Evolutionary conservation across 495 filamentous ascomycete species (phyloP).

Genomic region (Penicillium atrosanguineum): DNA sequence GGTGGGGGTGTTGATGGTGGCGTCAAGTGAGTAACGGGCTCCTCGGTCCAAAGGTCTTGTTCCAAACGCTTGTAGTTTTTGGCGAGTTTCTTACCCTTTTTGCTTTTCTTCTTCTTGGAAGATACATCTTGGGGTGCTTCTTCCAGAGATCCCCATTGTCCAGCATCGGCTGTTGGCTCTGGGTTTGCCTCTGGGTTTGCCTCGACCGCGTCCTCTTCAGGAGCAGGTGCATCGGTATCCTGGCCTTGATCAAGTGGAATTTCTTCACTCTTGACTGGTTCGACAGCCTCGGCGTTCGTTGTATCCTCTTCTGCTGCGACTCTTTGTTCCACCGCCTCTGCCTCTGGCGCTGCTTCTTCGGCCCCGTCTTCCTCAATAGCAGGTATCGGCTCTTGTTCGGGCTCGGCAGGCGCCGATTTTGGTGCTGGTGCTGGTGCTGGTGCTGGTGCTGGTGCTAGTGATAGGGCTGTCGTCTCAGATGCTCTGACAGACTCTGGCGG

Average conservation of each 20-base stretch:
- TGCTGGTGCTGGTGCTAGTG: not conserved
- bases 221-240: not conserved
- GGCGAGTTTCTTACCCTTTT: slow-evolving; percentile 29
- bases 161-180: slow-evolving; percentile 3
- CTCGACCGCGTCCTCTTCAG: slow-evolving; percentile 5
- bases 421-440: not conserved
- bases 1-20: slow-evolving; percentile 42
- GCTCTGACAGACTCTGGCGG: slow-evolving; percentile 23
- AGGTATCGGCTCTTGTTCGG: not conserved
- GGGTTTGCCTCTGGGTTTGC: not conserved
- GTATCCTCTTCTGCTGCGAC: not conserved
- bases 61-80: slow-evolving; percentile 1
- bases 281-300: not conserved
- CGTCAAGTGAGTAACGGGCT: slow-evolving; percentile 31
- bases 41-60: slow-evolving; percentile 9
- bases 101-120: slow-evolving; percentile 18
- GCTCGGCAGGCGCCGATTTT: not conserved
- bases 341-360: slow-evolving; percentile 8
- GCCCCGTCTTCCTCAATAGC: slow-evolving; percentile 1
- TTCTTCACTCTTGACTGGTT: not conserved
- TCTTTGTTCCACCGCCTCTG: not conserved
- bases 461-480: slow-evolving; percentile 9
- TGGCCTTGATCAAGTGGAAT: not conserved
- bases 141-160: slow-evolving; percentile 9
- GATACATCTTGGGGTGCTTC: not conserved